phyloP scores from a whole-genome alignment of 2,329 filamentous ascomycete genomes.

The Nemania sp. region DNA sequence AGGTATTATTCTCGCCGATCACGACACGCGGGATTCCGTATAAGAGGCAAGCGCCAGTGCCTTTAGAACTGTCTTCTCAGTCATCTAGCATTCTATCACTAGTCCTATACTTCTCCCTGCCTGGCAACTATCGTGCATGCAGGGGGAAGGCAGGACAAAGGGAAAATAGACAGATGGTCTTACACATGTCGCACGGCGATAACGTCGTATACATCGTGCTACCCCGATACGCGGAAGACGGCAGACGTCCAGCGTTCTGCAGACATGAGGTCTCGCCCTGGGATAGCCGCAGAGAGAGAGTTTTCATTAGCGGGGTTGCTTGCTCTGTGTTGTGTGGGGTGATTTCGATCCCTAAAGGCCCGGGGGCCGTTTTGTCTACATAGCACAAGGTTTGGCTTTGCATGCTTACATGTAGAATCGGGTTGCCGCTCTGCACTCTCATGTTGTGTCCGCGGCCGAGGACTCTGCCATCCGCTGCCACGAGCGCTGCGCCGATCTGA shows the following conservation, averaged over 20 bases:
- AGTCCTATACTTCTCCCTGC: background rate
- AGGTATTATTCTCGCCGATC: conserved; percentile 77
- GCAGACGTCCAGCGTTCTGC: conserved; percentile 72
- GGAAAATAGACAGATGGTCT: conserved; percentile 16
- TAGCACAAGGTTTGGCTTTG: no score
- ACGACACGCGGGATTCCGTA: conserved; percentile 76
- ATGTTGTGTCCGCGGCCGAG: conserved; percentile 75
- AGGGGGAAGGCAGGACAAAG: background rate
- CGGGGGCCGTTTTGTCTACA: no score
- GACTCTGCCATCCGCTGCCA: conserved; percentile 70
- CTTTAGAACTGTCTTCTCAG: conserved; percentile 22
- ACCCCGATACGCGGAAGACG: conserved; percentile 68
- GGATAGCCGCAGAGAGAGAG: no score
- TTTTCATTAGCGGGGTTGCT: no score
- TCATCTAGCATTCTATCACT: background rate
- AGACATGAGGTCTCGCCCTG: conserved; percentile 78
- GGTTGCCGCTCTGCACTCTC: conserved; percentile 71
- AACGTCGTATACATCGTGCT: conserved; percentile 84
- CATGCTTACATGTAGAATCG: conserved; percentile 65
- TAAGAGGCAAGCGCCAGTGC: conserved; percentile 73
- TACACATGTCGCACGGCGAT: conserved; percentile 79
- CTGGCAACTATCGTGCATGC: background rate
- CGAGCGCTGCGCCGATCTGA: conserved; percentile 59
- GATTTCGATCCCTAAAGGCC: no score
- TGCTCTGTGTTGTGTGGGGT: no score